Evolutionary conservation across 176 grass and related monocot species (phyloP).

Genomic region (Tuctoria greenei): DNA sequence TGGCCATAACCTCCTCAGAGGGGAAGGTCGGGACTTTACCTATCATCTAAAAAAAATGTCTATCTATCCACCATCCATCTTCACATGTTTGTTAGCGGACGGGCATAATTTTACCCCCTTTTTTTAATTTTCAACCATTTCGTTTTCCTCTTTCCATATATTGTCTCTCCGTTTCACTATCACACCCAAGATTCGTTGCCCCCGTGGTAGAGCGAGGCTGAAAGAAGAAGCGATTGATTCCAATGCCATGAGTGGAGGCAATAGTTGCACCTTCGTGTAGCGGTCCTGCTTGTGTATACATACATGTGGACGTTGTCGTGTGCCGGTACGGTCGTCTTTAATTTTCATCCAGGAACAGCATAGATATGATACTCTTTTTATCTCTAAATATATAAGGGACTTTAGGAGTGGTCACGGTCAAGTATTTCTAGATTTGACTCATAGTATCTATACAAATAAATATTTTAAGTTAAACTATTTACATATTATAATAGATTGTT

Average conservation of each 20-base stretch:
- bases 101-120: constrained; percentile 5
- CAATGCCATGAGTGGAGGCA: constrained; percentile 12
- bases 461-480: too few species aligned
- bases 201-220: not conserved
- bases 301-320: not conserved
- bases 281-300: not conserved
- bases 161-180: not conserved
- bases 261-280: constrained; percentile 20
- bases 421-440: too few species aligned
- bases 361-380: too few species aligned
- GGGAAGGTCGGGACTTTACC: too few species aligned
- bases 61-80: not conserved
- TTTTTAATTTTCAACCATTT: not conserved
- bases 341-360: not conserved
- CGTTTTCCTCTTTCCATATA: not conserved
- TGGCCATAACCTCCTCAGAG: too few species aligned
- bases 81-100: not conserved
- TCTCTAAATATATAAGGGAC: too few species aligned
- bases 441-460: too few species aligned
- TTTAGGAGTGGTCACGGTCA: too few species aligned
- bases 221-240: constrained; percentile 30
- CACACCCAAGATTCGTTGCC: constrained; percentile 29
- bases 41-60: too few species aligned
- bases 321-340: constrained; percentile 16
- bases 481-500: too few species aligned